phyloP scores from a whole-genome alignment of 1,139 yeast species.

The Saccharomycopsis hybrid region DNA sequence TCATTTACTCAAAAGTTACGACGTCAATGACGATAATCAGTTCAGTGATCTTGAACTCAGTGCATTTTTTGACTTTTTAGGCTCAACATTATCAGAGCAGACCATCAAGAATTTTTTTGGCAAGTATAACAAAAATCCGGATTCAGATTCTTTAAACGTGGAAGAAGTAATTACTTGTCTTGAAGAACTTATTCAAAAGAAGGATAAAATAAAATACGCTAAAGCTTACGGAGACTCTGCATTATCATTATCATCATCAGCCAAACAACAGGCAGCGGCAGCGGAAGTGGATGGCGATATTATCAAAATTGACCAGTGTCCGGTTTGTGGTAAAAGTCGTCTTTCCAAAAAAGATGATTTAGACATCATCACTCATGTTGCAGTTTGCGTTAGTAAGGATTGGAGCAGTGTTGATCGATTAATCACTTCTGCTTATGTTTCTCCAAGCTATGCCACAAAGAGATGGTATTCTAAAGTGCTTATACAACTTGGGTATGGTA shows the following conservation, averaged over 20 bases:
- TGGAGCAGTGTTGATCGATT: conserved; percentile 67
- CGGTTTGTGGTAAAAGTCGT: conserved; percentile 63
- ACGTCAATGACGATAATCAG: conserved; percentile 35
- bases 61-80: conserved; percentile 55
- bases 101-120: conserved; percentile 42
- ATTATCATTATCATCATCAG: conserved; percentile 2
- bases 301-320: conserved; percentile 63
- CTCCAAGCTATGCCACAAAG: conserved; percentile 76
- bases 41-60: conserved; percentile 52
- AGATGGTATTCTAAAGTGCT: conserved; percentile 83
- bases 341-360: conserved; percentile 49
- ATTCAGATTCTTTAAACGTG: conserved; percentile 48
- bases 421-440: conserved; percentile 64
- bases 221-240: background rate
- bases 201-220: conserved; percentile 17
- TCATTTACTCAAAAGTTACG: conserved; percentile 52
- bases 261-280: background rate
- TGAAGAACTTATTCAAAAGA: conserved; percentile 29
- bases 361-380: conserved; percentile 79
- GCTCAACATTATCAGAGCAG: conserved; percentile 48
- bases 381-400: conserved; percentile 76
- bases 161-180: conserved; percentile 57
- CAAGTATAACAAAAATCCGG: conserved; percentile 36
- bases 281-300: conserved; percentile 25
- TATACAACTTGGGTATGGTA: conserved; percentile 83